A percentile compares a stretch with the other conserved stretches of the same genome.
phyloP scores from a whole-genome alignment of 257 asterid species.

The Rehmannia glutinosa region DNA sequence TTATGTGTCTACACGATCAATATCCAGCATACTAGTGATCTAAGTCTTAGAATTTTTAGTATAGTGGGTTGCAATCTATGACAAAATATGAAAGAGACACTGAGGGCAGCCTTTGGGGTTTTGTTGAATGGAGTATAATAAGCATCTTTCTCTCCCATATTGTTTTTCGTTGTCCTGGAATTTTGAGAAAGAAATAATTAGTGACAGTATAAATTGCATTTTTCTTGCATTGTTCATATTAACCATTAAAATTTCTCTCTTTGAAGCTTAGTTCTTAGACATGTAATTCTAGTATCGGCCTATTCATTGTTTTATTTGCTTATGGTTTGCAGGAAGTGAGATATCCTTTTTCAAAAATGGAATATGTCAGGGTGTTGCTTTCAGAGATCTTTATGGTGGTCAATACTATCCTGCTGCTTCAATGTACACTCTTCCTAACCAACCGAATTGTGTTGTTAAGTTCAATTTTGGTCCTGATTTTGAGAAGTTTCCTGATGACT shows the following conservation, averaged over 20 bases:
- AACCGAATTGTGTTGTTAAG: conserved; percentile 79
- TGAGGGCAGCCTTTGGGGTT: too few relatives aligned
- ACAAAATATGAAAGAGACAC: too few relatives aligned
- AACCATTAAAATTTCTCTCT: neutral
- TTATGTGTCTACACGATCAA: too few relatives aligned
- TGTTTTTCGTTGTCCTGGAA: neutral
- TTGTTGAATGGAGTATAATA: too few relatives aligned
- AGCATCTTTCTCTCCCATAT: too few relatives aligned
- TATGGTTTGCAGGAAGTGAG: conserved; percentile 76
- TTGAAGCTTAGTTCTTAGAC: neutral
- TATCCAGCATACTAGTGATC: too few relatives aligned
- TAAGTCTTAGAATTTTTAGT: too few relatives aligned
- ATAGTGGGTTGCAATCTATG: too few relatives aligned
- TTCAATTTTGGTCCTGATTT: conserved; percentile 99
- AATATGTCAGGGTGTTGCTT: conserved; percentile 86
- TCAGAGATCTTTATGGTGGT: conserved; percentile 77
- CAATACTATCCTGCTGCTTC: conserved; percentile 97
- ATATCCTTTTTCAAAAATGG: conserved; percentile 89
- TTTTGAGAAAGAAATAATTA: too few relatives aligned
- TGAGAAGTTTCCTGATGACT: conserved; percentile 70
- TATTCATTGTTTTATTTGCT: neutral
- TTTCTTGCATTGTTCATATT: neutral
- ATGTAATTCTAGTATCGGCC: neutral
- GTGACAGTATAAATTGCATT: neutral
- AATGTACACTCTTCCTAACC: conserved; percentile 95